Evolutionary conservation across 2,329 filamentous ascomycete genomes (phyloP).

Genomic region (Hymenoscyphus fraxineus): DNA sequence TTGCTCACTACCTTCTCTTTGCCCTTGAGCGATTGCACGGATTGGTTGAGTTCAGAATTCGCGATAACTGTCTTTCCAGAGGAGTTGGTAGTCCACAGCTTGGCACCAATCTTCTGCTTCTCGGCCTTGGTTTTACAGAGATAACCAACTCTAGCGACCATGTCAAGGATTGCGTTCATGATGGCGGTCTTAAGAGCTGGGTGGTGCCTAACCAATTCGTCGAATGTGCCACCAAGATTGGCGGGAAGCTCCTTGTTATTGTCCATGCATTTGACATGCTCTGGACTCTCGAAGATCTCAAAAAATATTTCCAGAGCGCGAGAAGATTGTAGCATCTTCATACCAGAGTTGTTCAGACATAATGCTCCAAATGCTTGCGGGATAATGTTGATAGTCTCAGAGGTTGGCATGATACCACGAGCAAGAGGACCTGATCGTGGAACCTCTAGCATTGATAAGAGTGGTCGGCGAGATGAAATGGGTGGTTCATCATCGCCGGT

Average conservation of each 20-base stretch:
- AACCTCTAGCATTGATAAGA: slow-evolving; percentile 46
- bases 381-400: slow-evolving; percentile 82
- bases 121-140: slow-evolving; percentile 69
- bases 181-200: slow-evolving; percentile 77
- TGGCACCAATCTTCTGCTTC: slow-evolving; percentile 70
- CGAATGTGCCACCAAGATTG: slow-evolving; percentile 78
- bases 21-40: slow-evolving; percentile 34
- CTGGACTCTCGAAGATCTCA: slow-evolving; percentile 92
- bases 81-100: slow-evolving; percentile 63
- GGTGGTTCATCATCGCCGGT: slow-evolving; percentile 42
- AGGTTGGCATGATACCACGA: slow-evolving; percentile 75
- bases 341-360: slow-evolving; percentile 81
- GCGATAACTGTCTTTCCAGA: slow-evolving; percentile 58
- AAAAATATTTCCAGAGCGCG: slow-evolving; percentile 82
- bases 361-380: slow-evolving; percentile 90
- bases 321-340: slow-evolving; percentile 82
- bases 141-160: slow-evolving; percentile 77
- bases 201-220: slow-evolving; percentile 92
- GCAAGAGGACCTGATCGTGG: slow-evolving; percentile 49
- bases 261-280: slow-evolving; percentile 81
- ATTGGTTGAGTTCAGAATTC: slow-evolving; percentile 38
- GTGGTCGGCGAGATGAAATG: slow-evolving; percentile 50
- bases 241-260: slow-evolving; percentile 68
- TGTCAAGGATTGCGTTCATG: slow-evolving; percentile 78
- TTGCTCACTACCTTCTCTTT: slow-evolving; percentile 39